These are phyloP conservation scores for Xylaria sp. DNA, from an alignment of 2,329 filamentous ascomycete genomes.

Conservation along the genomic window DNA sequence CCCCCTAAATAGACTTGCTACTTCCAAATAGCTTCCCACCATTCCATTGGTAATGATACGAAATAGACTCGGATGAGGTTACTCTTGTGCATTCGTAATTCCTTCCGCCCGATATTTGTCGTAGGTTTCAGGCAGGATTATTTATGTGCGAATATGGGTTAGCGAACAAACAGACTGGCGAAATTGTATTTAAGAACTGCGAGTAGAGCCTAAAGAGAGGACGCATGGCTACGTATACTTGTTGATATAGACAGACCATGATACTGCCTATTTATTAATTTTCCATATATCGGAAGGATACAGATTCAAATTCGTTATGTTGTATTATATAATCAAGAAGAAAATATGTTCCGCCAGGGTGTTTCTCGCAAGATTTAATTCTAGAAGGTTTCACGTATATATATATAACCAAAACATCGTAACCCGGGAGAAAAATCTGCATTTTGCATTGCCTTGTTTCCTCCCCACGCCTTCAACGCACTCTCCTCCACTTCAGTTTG, in stretches of 20 bases:
- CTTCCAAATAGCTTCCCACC: neutral
- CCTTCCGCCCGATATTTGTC: too few relatives aligned
- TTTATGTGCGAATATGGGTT: neutral
- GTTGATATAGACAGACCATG: neutral
- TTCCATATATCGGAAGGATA: neutral
- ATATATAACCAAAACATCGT: slow-evolving; percentile 22
- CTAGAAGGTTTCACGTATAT: slow-evolving; percentile 22
- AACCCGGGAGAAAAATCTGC: neutral
- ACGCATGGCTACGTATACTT: neutral
- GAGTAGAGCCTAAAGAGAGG: neutral
- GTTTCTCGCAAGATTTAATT: slow-evolving; percentile 17
- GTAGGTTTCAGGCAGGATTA: neutral
- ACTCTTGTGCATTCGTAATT: too few relatives aligned
- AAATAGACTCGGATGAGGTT: neutral
- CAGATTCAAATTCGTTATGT: slow-evolving; percentile 14
- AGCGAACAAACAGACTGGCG: neutral
- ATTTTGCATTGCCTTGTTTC: neutral
- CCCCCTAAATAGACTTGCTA: slow-evolving; percentile 34
- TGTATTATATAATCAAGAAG: slow-evolving; percentile 29
- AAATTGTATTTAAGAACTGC: neutral
- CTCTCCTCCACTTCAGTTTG: neutral
- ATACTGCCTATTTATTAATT: neutral
- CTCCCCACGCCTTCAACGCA: neutral
- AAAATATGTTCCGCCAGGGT: slow-evolving; percentile 31
- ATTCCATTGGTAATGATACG: neutral